These are phyloP conservation scores for Globisporangium alternatum DNA, from an alignment of 352 stramenopile species.

Conservation along the genomic window DNA sequence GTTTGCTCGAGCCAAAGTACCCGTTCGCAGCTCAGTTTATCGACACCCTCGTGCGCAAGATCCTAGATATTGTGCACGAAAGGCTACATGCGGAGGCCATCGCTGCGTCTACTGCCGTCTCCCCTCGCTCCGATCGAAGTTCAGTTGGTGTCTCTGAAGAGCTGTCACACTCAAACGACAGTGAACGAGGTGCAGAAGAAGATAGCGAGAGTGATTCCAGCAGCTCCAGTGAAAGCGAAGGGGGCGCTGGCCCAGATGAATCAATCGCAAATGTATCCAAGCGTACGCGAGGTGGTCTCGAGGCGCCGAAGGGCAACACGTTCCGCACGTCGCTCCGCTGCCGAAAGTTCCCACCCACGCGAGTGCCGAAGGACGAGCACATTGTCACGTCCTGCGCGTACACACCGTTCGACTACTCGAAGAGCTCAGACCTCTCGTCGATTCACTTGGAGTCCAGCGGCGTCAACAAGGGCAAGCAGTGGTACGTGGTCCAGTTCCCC, in stretches of 20 bases:
- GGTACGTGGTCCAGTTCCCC: slow-evolving; percentile 43
- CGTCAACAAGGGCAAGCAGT: slow-evolving; percentile 22
- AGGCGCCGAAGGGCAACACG: slow-evolving; percentile 14
- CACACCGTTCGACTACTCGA: slow-evolving; percentile 33
- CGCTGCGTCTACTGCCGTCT: background rate
- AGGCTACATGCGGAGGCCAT: slow-evolving; percentile 20
- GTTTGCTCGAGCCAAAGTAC: slow-evolving; percentile 7
- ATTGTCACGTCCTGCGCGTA: slow-evolving; percentile 28
- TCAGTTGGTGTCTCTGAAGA: background rate
- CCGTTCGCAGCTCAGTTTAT: slow-evolving; percentile 26
- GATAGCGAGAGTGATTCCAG: background rate
- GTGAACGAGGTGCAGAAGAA: background rate
- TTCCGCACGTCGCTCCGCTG: slow-evolving; percentile 39
- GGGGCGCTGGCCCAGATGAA: too few relatives aligned
- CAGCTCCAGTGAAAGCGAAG: slow-evolving; percentile 3
- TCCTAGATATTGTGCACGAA: slow-evolving; percentile 18
- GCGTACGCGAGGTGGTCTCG: background rate
- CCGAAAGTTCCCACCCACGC: slow-evolving; percentile 39
- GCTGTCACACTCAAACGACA: background rate
- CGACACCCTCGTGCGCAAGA: slow-evolving; percentile 7
- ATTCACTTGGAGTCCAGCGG: slow-evolving; percentile 18
- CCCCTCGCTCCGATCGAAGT: background rate
- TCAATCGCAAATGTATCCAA: background rate
- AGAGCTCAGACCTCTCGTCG: slow-evolving; percentile 20
- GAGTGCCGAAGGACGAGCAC: slow-evolving; percentile 27